These are phyloP conservation scores for Backusella westeae DNA, from an alignment of 192 early-diverging fungal species.

Conservation along the genomic window DNA sequence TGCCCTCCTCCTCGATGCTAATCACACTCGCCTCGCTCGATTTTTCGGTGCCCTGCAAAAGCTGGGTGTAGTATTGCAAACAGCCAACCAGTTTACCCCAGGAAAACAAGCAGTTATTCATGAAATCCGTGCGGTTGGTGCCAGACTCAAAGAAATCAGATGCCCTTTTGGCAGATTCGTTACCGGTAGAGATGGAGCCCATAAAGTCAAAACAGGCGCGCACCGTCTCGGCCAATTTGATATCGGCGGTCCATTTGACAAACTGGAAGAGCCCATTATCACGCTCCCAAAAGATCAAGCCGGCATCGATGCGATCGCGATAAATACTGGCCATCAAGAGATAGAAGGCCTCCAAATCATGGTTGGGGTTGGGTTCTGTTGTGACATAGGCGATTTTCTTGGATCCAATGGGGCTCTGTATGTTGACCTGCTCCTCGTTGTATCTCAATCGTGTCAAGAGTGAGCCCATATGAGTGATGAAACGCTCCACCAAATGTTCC, in stretches of 20 bases:
- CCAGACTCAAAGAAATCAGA: constrained; percentile 53
- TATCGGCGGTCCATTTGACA: constrained; percentile 60
- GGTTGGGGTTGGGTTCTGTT: neutral
- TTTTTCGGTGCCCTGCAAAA: constrained; percentile 44
- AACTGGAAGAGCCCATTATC: constrained; percentile 61
- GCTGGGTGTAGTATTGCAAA: constrained; percentile 62
- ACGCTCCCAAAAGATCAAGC: constrained; percentile 65
- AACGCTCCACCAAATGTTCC: constrained; percentile 45
- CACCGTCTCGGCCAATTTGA: constrained; percentile 57
- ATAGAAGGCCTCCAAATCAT: constrained; percentile 62
- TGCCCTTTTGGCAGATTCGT: constrained; percentile 60
- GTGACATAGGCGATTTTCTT: neutral
- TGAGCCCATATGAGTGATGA: constrained; percentile 59
- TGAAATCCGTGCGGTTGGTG: constrained; percentile 30
- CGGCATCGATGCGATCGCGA: constrained; percentile 71
- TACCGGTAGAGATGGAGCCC: constrained; percentile 78
- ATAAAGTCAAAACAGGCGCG: constrained; percentile 82
- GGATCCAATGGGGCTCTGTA: neutral
- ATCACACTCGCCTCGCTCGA: constrained; percentile 38
- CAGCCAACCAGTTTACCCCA: constrained; percentile 81
- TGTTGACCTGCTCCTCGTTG: constrained; percentile 52
- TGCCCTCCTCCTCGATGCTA: constrained; percentile 64
- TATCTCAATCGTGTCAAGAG: constrained; percentile 60
- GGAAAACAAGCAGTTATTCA: constrained; percentile 58
- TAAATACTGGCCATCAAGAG: constrained; percentile 70